Evolutionary conservation across 2,329 filamentous ascomycete species (phyloP), one percentile per base, ranked within the genome.

Genomic region (Fusarium redolens): DNA sequence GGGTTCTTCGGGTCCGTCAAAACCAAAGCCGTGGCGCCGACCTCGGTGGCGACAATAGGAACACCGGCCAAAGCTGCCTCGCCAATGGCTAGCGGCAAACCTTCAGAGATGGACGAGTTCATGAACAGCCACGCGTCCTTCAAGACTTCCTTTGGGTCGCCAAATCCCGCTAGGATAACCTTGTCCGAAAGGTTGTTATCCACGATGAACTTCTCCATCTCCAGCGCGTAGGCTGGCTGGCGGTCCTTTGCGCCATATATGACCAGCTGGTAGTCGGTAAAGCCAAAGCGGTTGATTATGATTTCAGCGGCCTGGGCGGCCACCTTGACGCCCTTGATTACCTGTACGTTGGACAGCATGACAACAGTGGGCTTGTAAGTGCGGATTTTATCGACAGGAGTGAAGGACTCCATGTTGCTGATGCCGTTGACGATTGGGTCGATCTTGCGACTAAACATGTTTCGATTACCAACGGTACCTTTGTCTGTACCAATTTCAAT

Each of bases 111-210:
- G 10, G 70, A 74, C 7, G 71, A 74, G 58, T 74, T 74, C 71
- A 74, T 73, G 15, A 74, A 74, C 18, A 74, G 54, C 71, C 71
- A 74, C 5, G 72, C 70, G n/a, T 74, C 72, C 43, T 74, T 66
- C 4, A 74, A 61, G 0, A 74, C 70, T 33, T 69, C 67, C 17
- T 69, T 74, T 10, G 72, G 72, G 35, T 73, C 61, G 12, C 72
- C 72, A 25, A 73, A 73, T 22, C 72, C 70, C 4, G 70, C 72
- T 17, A 74, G 57, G 20, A 74, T 22, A 35, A 71, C 70, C 35
- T 61, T 74, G 11, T 50, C 70, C 6, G 30, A 22, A 4, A 74
- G 61, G 11, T 58, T 56, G 18, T 59, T 56, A 18, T 74, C 72
- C 6, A 58, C 55, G 20, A 74, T 74, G 31, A 73, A 59, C 51